Base-by-base conservation (phyloP, 306 rosid genomes). In the Ceratonia siliqua region DNA sequence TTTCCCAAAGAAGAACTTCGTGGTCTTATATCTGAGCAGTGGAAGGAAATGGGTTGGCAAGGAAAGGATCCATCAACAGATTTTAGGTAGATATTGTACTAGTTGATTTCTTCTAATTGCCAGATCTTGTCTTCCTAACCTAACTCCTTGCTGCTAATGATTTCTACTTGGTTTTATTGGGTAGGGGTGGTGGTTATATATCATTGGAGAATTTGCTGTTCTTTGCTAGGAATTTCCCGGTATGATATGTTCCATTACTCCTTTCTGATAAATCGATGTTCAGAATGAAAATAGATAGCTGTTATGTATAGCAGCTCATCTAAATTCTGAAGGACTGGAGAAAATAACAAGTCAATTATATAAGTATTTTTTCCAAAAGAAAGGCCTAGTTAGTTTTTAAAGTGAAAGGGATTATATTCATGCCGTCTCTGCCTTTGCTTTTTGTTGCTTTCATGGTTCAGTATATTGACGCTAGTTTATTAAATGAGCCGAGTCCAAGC, bases 31-130 rank as follows among this genome's bases (percentile, higher is more conserved):
- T 92, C 99, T 65, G 99, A 95, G 74, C 99, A 95, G 76, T 95
- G 99, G 99, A 95, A 95, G 86, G 98, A 95, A 80, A 95, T 95
- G 99, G 99, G 99, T 39, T 95, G 99, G 99, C 99, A 95, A 87
- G 99, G 99, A 69, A 95, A 95, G 85, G 99, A 95, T 76, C 99
- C 99, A 62, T 92, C 99, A 71, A 95, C 99, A 61, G 99, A 95
- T 85, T 95, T 95, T 86, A 90, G 99, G 99, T 95, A 77, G 58
- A 69, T 69, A 52, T 18, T 41, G 65, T 82, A 61, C 62, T 78
- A 24, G 17, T 48, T 15, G 66, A 67, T 62, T 38, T 24, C 14
- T 46, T 55, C 24, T 64, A 56, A 33, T 27, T 77, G 72, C 57
- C 69, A 71, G 39, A 68, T 73, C 11, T 32, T 46, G 49, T 58